phyloP scores from a whole-genome alignment of 352 stramenopile genomes.

The Phytopythium aichiense region DNA sequence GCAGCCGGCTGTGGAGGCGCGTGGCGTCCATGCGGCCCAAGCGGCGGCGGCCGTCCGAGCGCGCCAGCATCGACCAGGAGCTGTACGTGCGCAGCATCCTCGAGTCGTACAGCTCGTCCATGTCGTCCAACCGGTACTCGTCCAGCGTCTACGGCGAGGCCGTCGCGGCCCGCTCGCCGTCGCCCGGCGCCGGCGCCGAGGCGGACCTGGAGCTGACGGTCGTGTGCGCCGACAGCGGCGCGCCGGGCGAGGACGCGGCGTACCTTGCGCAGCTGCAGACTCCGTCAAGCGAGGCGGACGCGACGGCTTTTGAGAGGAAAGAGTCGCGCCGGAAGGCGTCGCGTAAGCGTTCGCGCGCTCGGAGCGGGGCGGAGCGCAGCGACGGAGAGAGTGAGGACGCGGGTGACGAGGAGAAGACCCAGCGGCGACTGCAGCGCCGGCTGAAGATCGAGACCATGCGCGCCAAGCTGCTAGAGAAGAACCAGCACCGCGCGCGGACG shows the following conservation, averaged over 20 bases:
- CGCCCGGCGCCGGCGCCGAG: not conserved
- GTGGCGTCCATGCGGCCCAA: constrained; percentile 24
- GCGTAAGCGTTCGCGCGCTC: constrained; percentile 1
- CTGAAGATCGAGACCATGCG: constrained; percentile 59
- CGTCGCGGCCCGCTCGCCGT: not conserved
- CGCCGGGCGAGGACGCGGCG: constrained; percentile 10
- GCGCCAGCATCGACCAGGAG: constrained; percentile 46
- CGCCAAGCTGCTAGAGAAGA: constrained; percentile 50
- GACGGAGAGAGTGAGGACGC: constrained; percentile 9
- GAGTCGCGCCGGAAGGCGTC: not conserved
- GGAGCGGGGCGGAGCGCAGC: constrained; percentile 7
- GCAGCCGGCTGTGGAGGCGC: constrained; percentile 33
- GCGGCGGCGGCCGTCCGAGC: constrained; percentile 17
- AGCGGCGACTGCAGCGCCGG: constrained; percentile 37
- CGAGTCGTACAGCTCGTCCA: constrained; percentile 70
- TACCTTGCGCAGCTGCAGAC: constrained; percentile 22
- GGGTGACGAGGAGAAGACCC: constrained; percentile 43
- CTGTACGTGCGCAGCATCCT: constrained; percentile 70
- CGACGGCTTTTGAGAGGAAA: constrained; percentile 7
- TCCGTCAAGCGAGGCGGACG: constrained; percentile 6
- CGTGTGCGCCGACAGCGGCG: constrained; percentile 6
- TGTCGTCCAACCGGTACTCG: constrained; percentile 60
- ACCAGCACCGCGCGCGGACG: constrained; percentile 42
- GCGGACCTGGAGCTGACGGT: not conserved
- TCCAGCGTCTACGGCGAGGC: constrained; percentile 5